Percentiles rank a stretch among this genome's conserved stretches.
Evolutionary conservation across 768 basidiomycete genomes (phyloP).

Genomic region (Hygrocybe punicea): DNA sequence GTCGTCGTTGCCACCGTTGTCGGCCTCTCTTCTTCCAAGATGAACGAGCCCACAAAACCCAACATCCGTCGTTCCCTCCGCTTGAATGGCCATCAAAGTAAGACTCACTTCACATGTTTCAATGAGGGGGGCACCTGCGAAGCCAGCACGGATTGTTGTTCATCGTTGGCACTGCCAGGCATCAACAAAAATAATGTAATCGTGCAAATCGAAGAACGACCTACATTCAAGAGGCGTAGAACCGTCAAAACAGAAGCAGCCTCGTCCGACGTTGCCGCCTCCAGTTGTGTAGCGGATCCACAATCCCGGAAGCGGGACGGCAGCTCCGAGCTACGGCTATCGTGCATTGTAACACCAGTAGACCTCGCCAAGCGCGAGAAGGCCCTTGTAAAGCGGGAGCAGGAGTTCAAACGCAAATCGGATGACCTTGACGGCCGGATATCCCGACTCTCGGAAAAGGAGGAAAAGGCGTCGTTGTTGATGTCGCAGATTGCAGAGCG

Average conservation of each 20-base stretch:
- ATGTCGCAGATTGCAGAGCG: constrained; percentile 42
- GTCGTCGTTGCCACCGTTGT: neutral
- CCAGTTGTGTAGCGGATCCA: neutral
- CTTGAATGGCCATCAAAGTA: neutral
- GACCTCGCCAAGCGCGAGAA: constrained; percentile 40
- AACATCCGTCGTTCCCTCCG: neutral
- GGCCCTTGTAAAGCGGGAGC: constrained; percentile 36
- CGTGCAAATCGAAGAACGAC: constrained; percentile 18
- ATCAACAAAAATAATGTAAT: constrained; percentile 12
- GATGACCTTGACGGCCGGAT: constrained; percentile 43
- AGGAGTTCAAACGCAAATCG: constrained; percentile 37
- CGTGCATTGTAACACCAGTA: constrained; percentile 32
- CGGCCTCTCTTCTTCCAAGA: neutral
- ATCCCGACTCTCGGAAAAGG: constrained; percentile 35
- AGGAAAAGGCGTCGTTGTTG: constrained; percentile 41
- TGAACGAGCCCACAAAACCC: neutral
- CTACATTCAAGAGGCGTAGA: constrained; percentile 9
- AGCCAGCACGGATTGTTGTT: neutral
- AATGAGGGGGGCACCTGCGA: no score
- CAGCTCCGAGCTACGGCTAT: constrained; percentile 32
- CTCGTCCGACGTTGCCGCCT: neutral
- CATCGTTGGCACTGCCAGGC: neutral
- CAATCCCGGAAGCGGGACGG: constrained; percentile 10
- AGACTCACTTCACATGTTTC: neutral
- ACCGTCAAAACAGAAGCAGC: neutral